phyloP scores from a whole-genome alignment of 352 stramenopile genomes.

The Phytophthora hibernalis region DNA sequence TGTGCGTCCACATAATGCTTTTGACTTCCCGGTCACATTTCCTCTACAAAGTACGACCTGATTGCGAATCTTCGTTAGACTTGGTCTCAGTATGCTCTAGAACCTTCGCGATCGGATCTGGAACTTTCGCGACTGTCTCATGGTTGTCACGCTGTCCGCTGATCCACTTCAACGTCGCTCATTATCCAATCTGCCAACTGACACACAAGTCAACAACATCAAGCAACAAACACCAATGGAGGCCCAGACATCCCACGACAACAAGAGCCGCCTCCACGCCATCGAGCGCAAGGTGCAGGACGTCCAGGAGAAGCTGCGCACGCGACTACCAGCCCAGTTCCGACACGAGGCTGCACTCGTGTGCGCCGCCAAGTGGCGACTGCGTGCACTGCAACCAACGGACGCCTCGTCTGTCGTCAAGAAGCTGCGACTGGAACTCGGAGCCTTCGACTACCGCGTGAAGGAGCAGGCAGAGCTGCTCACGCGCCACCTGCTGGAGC shows the following conservation, averaged over 20 bases:
- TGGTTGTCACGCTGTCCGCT: background rate
- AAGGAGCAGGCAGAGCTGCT: constrained; percentile 72
- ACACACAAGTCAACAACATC: constrained; percentile 24
- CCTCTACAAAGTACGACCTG: background rate
- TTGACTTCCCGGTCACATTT: background rate
- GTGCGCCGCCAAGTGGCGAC: constrained; percentile 54
- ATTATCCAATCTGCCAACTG: constrained; percentile 39
- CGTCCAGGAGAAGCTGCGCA: constrained; percentile 50
- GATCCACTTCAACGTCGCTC: constrained; percentile 32
- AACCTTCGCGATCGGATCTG: constrained; percentile 31
- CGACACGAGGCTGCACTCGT: constrained; percentile 42
- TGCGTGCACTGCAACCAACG: constrained; percentile 28
- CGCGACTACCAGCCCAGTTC: constrained; percentile 46
- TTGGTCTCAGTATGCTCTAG: constrained; percentile 26
- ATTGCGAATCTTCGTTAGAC: background rate
- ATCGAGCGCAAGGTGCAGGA: constrained; percentile 52
- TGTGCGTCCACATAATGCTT: too few species aligned
- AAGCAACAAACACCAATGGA: constrained; percentile 30
- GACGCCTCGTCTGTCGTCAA: constrained; percentile 34
- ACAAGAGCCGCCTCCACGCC: constrained; percentile 49
- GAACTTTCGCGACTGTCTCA: constrained; percentile 27
- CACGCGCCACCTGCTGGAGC: constrained; percentile 56
- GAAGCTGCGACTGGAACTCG: constrained; percentile 56
- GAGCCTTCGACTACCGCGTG: constrained; percentile 63
- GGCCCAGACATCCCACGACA: constrained; percentile 28